Evolutionary conservation across 441 rosid species (phyloP).

Genomic region (Viola pubescens): DNA sequence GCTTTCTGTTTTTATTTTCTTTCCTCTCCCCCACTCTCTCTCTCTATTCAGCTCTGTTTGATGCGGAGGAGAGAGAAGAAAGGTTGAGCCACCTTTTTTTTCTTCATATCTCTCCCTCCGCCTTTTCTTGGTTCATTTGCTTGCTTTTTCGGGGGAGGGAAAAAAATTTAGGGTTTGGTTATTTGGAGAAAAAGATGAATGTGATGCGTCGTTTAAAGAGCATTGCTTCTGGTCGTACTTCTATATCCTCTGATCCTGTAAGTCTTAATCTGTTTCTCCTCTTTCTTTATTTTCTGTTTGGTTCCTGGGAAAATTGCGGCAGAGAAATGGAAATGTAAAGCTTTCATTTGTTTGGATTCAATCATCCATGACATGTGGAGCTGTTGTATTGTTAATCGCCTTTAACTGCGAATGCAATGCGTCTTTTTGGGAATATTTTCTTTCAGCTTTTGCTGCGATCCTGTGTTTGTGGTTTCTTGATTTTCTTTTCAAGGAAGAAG

Average conservation of each 20-base stretch:
- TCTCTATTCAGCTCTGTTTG: constrained; percentile 21
- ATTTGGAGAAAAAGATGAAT: constrained; percentile 44
- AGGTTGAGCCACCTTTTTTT: constrained; percentile 8
- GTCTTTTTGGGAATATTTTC: too few relatives aligned
- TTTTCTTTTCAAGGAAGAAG: too few relatives aligned
- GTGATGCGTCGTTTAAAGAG: constrained; percentile 80
- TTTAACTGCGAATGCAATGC: too few relatives aligned
- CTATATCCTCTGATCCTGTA: constrained; percentile 81
- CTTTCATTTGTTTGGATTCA: too few relatives aligned
- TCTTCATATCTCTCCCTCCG: constrained; percentile 20
- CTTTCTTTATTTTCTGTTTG: constrained; percentile 7
- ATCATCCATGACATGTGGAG: not conserved
- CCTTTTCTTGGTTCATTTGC: not conserved
- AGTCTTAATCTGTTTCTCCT: constrained; percentile 17
- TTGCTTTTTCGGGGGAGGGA: constrained; percentile 9
- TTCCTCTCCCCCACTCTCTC: not conserved
- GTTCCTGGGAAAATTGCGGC: constrained; percentile 4
- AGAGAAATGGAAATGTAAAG: not conserved
- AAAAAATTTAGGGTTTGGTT: constrained; percentile 6
- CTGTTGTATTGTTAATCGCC: too few relatives aligned
- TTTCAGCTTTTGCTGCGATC: too few relatives aligned
- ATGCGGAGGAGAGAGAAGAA: constrained; percentile 35
- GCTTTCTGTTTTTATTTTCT: too few relatives aligned
- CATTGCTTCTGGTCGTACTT: constrained; percentile 68
- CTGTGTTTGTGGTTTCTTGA: too few relatives aligned